phyloP scores from a whole-genome alignment of 257 asterid genomes.

The Ehretia macrophylla region DNA sequence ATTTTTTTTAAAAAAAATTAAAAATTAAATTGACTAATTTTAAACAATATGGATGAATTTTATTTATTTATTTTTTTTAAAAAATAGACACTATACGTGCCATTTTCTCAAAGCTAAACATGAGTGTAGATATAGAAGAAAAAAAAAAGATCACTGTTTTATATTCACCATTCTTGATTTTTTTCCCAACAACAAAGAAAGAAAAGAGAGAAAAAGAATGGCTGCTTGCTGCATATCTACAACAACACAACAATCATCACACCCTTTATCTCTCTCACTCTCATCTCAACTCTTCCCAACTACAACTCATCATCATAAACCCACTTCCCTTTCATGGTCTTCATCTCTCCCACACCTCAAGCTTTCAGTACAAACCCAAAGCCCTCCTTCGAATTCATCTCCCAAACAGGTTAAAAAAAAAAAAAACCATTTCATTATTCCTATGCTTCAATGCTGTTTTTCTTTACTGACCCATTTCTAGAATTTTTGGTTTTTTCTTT shows the following conservation, averaged over 20 bases:
- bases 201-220: conserved; percentile 19
- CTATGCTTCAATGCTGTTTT: conserved; percentile 1
- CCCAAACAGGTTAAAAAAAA: conserved; percentile 58
- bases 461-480: not conserved
- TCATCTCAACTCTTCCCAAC: conserved; percentile 46
- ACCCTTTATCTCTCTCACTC: conserved; percentile 23
- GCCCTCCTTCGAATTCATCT: conserved; percentile 26
- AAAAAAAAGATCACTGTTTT: too few species aligned
- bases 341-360: conserved; percentile 59
- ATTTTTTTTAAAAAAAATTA: too few species aligned
- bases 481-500: not conserved
- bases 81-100: too few species aligned
- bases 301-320: conserved; percentile 16
- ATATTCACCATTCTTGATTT: too few species aligned
- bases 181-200: not conserved
- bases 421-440: conserved; percentile 5
- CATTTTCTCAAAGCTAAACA: too few species aligned
- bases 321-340: conserved; percentile 58
- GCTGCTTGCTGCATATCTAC: conserved; percentile 34
- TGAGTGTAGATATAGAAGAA: too few species aligned
- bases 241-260: conserved; percentile 1
- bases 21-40: too few species aligned
- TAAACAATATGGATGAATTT: too few species aligned
- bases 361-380: conserved; percentile 19
- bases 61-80: too few species aligned